These are phyloP conservation scores for Acanthamoeba sp. DNA, from an alignment of 208 protist species.

Conservation along the genomic window DNA sequence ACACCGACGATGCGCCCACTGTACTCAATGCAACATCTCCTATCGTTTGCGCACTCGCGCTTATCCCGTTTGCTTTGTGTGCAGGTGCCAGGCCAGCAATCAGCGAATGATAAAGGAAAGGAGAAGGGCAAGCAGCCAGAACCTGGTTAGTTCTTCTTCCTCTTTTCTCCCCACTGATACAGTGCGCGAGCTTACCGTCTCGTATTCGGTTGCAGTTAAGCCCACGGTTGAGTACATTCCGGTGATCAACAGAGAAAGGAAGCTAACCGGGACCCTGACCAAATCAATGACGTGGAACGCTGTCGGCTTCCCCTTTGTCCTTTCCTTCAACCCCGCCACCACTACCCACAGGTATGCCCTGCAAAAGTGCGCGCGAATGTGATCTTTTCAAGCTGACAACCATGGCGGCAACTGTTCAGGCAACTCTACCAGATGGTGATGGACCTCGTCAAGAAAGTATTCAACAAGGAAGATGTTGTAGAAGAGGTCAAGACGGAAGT, in stretches of 20 bases:
- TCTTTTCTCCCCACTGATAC: no score
- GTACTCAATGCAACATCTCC: not conserved
- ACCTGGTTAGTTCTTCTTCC: not conserved
- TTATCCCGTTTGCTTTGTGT: not conserved
- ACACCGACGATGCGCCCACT: not conserved
- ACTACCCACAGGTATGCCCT: not conserved
- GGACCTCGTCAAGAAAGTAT: not conserved
- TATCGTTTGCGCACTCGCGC: no score
- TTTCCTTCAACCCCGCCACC: slow-evolving; percentile 39
- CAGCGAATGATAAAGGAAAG: not conserved
- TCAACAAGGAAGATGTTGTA: not conserved
- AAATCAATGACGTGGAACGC: slow-evolving; percentile 32
- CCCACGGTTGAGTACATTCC: not conserved
- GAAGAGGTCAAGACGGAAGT: not conserved
- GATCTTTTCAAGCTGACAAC: no score
- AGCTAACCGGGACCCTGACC: not conserved
- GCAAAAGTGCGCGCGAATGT: no score
- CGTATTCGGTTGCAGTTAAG: not conserved
- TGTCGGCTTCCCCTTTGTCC: slow-evolving; percentile 23
- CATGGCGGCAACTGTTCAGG: no score
- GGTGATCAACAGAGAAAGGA: slow-evolving; percentile 21
- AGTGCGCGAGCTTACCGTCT: not conserved
- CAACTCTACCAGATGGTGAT: slow-evolving; percentile 16
- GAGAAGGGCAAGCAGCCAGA: not conserved
- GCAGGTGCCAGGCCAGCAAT: not conserved